Conservation (phyloP, 2,329 filamentous ascomycete species). For the Dactylonectria macrodidyma region DNA sequence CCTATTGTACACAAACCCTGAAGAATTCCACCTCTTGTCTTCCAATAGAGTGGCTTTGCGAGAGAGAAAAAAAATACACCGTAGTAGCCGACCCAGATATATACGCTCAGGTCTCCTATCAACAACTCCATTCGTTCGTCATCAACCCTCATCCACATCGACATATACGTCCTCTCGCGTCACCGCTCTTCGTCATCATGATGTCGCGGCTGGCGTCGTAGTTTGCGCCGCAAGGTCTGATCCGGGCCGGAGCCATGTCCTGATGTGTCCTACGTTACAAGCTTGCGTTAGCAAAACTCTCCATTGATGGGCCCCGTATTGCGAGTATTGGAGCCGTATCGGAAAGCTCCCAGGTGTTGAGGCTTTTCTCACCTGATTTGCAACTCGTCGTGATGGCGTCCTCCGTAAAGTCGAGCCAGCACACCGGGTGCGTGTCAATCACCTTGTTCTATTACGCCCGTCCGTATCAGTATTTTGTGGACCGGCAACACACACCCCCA, state of each 20-base stretch:
- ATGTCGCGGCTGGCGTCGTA: slow-evolving; percentile 39
- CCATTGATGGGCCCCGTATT: background rate
- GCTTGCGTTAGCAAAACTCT: slow-evolving; percentile 35
- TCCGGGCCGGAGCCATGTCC: slow-evolving; percentile 79
- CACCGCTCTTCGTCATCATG: slow-evolving; percentile 32
- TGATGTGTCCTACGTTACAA: slow-evolving; percentile 74
- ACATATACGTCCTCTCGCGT: slow-evolving; percentile 32
- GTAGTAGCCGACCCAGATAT: slow-evolving; percentile 13
- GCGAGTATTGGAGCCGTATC: background rate
- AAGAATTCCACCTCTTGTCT: slow-evolving; percentile 13
- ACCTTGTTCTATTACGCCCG: slow-evolving; percentile 75
- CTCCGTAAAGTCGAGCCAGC: slow-evolving; percentile 94
- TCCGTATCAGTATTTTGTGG: slow-evolving; percentile 36
- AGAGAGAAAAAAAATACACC: background rate
- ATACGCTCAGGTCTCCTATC: slow-evolving; percentile 26
- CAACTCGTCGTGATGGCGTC: slow-evolving; percentile 94
- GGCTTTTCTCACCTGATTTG: slow-evolving; percentile 79
- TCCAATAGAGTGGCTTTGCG: slow-evolving; percentile 6
- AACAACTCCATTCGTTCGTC: slow-evolving; percentile 34
- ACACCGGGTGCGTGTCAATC: slow-evolving; percentile 88
- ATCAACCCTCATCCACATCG: slow-evolving; percentile 26
- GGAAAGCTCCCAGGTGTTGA: background rate
- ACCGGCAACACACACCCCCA: slow-evolving; percentile 18
- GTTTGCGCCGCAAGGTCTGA: slow-evolving; percentile 46
- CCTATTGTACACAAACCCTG: slow-evolving; percentile 19